Evolutionary conservation across 2,329 filamentous ascomycete species (phyloP).

Genomic region (Nothopassalora personata): DNA sequence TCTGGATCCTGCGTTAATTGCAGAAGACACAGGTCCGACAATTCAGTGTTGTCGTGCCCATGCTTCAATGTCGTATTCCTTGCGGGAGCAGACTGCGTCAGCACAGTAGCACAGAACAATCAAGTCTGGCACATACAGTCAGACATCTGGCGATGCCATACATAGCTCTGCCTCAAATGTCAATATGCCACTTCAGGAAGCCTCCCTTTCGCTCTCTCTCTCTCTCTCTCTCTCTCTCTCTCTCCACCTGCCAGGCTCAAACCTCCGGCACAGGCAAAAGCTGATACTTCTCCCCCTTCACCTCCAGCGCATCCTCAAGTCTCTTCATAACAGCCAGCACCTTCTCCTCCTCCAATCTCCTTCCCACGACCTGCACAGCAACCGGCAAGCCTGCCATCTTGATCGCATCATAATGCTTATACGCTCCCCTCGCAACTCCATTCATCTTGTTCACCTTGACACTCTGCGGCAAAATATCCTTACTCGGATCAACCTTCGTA

Average conservation of each 20-base stretch:
- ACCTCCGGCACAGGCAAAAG: constrained; percentile 24
- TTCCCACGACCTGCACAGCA: constrained; percentile 75
- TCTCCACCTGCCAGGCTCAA: neutral
- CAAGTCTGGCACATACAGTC: too few species aligned
- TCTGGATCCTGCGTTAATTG: too few species aligned
- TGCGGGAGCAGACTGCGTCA: too few species aligned
- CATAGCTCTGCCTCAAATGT: too few species aligned
- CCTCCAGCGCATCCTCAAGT: constrained; percentile 67
- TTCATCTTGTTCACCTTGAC: constrained; percentile 65
- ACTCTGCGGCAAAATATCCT: constrained; percentile 59
- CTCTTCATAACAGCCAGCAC: constrained; percentile 74
- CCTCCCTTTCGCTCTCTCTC: too few species aligned
- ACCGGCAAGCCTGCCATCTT: constrained; percentile 86
- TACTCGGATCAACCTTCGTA: constrained; percentile 68
- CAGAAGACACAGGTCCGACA: too few species aligned
- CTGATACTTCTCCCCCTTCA: constrained; percentile 46
- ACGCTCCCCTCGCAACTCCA: constrained; percentile 74
- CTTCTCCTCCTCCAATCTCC: constrained; percentile 79
- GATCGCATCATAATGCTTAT: constrained; percentile 74
- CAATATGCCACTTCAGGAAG: too few species aligned
- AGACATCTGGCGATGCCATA: too few species aligned
- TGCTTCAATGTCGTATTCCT: too few species aligned
- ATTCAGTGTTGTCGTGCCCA: too few species aligned
- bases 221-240: neutral
- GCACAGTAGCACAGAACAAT: too few species aligned